Evolutionary conservation across 2,329 filamentous ascomycete genomes (phyloP).

Genomic region (Trichoderma polysporum): DNA sequence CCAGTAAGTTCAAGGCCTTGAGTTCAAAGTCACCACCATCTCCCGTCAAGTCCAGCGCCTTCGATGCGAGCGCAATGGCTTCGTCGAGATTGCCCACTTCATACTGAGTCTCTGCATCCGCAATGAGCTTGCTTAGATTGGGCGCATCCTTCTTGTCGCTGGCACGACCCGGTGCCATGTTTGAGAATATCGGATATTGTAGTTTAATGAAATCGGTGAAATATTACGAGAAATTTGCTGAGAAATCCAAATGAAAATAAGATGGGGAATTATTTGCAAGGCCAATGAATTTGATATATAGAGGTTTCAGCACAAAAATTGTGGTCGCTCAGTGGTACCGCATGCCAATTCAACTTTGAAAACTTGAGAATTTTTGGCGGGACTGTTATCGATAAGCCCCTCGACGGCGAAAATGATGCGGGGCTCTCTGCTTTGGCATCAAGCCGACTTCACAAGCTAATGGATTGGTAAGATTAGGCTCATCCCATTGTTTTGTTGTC

Average conservation of each 20-base stretch:
- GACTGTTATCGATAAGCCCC: constrained; percentile 35
- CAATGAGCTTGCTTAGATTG: constrained; percentile 34
- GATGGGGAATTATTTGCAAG: neutral
- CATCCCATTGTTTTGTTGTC: neutral
- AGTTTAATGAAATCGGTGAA: neutral
- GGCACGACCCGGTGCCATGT: constrained; percentile 45
- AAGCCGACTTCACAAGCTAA: neutral
- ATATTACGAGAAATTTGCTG: neutral
- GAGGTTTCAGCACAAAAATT: neutral
- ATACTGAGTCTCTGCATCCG: constrained; percentile 44
- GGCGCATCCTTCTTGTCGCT: constrained; percentile 35
- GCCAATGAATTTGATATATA: neutral
- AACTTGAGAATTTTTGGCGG: constrained; percentile 31
- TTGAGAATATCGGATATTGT: neutral
- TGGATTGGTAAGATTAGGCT: constrained; percentile 13
- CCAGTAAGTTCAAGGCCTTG: constrained; percentile 71
- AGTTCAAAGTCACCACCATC: constrained; percentile 53
- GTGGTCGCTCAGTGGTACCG: constrained; percentile 7
- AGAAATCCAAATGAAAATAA: too few relatives aligned
- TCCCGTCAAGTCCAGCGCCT: constrained; percentile 46
- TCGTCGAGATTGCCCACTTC: constrained; percentile 44
- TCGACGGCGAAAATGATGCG: constrained; percentile 23
- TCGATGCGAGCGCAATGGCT: constrained; percentile 41
- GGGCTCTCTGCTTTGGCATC: constrained; percentile 25
- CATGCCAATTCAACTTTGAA: constrained; percentile 13